Evolutionary conservation across 1,284 basidiomycete genomes (phyloP), one percentile per base, ranked within the genome.

Genomic region (Uromyces viciae-fabae): DNA sequence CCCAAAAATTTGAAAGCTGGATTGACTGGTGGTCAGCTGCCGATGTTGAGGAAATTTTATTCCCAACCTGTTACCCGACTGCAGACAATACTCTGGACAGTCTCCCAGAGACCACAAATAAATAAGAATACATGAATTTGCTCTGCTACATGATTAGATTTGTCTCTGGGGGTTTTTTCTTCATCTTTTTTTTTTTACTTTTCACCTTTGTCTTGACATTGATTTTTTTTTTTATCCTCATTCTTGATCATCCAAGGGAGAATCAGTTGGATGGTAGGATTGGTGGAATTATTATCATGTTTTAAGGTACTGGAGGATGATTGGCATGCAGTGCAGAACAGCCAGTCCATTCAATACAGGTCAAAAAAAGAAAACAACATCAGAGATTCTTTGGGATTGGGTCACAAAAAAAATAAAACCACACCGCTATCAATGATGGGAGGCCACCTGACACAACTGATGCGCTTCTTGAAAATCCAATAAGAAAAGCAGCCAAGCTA

Each of bases 21-120:
- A 28, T 52, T 49, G 42, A 73, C 15, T 73, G 71, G 71, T 73
- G 71, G 46, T 28, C 46, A 17, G 33, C 9, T 28, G 42, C 46
- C 33, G 33, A 73, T n/a, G 54, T 73, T n/a, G 33, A 73, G 36
- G 46, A n/a, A 17, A 73, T 73, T 17, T 49, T 52, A 7, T 73
- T 73, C 36, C 46, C 71, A 3, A 49, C 38, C 40, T 15, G 33
- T 17, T 22, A 19, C 15, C 64, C 25, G 19, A 33, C 25, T n/a
- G 17, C 40, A 19, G 64, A 68, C 19, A 38, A 68, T n/a, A 56
- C 22, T 8, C n/a, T n/a, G 19, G 36, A 33, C 17, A 28, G n/a
- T 9, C 22, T 69, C 33, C 66, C 66, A 9, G 40, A 69, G n/a
- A n/a, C n/a, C n/a, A 69, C 66, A n/a, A 69, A 69, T 42, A 40